phyloP scores from a whole-genome alignment of 2,329 filamentous ascomycete genomes.

The Nannizzia gypsea region DNA sequence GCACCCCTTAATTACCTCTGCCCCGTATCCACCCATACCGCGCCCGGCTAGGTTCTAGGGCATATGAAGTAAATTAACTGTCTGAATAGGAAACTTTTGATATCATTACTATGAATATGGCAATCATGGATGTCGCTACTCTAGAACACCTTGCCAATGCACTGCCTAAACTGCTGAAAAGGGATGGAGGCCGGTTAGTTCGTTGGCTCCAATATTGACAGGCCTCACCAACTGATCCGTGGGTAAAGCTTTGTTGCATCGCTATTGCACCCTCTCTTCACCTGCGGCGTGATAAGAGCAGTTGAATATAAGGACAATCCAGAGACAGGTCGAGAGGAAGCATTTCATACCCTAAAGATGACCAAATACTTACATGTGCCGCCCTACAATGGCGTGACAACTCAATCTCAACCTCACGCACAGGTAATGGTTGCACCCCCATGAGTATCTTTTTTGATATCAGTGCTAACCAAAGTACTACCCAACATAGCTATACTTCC shows the following conservation, averaged over 20 bases:
- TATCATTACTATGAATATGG: slow-evolving; percentile 40
- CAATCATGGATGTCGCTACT: slow-evolving; percentile 38
- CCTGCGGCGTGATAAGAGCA: slow-evolving; percentile 31
- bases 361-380: slow-evolving; percentile 34
- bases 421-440: slow-evolving; percentile 21
- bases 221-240: background rate
- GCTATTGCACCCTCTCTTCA: slow-evolving; percentile 42
- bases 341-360: slow-evolving; percentile 29
- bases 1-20: too few species aligned
- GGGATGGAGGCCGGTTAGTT: slow-evolving; percentile 31
- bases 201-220: background rate
- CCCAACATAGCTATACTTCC: slow-evolving; percentile 26
- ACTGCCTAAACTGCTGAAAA: slow-evolving; percentile 32
- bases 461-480: slow-evolving; percentile 11
- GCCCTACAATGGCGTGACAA: slow-evolving; percentile 29
- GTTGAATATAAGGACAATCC: slow-evolving; percentile 31
- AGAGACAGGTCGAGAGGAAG: slow-evolving; percentile 26
- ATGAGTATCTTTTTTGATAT: background rate
- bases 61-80: background rate
- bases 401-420: slow-evolving; percentile 24
- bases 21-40: too few species aligned
- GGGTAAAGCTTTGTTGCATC: slow-evolving; percentile 35
- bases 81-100: slow-evolving; percentile 28
- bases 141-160: slow-evolving; percentile 34
- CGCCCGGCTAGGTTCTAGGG: background rate